Conservation (phyloP, 2,329 filamentous ascomycete species). For the Aspergillus candidus region DNA sequence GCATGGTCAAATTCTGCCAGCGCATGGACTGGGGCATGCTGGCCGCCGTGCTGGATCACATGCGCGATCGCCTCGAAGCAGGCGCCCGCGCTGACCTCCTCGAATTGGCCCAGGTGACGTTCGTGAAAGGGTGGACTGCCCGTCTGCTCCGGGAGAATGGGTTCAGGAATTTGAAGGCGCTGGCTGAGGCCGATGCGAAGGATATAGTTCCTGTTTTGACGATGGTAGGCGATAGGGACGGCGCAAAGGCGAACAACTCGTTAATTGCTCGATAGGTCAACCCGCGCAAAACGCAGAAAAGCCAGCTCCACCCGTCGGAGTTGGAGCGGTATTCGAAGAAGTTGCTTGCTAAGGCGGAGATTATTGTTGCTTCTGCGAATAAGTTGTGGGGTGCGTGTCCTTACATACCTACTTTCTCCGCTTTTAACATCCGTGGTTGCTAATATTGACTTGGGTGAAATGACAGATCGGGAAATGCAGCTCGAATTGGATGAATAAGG, state of each 20-base stretch:
- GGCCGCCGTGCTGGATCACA: conserved; percentile 66
- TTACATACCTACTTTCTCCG: neutral
- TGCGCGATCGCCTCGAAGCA: conserved; percentile 65
- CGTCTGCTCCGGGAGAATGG: conserved; percentile 71
- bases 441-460: conserved; percentile 4
- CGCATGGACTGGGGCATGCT: conserved; percentile 71
- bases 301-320: conserved; percentile 51
- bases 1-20: conserved; percentile 73
- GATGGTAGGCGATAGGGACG: conserved; percentile 46
- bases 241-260: neutral
- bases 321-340: conserved; percentile 59
- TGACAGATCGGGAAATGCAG: conserved; percentile 32
- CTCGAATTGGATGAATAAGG: conserved; percentile 30
- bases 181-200: conserved; percentile 63
- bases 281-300: conserved; percentile 51
- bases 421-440: neutral
- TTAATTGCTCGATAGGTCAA: conserved; percentile 48
- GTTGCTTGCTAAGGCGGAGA: conserved; percentile 58
- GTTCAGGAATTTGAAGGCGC: conserved; percentile 59
- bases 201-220: conserved; percentile 67
- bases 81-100: conserved; percentile 66
- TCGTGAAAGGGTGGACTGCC: conserved; percentile 71
- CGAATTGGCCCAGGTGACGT: conserved; percentile 64
- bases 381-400: conserved; percentile 53
- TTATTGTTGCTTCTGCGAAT: conserved; percentile 64